Conservation (phyloP, 176 grass and related monocot genomes). For the Ensete ventricosum region DNA sequence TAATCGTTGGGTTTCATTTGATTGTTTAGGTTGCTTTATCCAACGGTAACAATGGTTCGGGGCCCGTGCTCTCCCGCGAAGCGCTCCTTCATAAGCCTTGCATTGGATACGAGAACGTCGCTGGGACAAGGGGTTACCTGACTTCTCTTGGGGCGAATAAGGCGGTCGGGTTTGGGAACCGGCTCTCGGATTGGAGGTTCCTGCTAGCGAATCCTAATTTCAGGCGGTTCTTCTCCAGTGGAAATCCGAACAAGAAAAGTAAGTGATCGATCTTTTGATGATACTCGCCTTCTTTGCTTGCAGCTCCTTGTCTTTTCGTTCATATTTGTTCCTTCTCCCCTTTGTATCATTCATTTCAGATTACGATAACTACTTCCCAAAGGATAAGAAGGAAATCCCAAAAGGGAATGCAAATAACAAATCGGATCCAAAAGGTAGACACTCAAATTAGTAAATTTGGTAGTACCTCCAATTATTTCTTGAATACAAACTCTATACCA, state of each 20-base stretch:
- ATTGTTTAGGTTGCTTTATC: constrained; percentile 38
- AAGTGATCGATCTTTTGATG: constrained; percentile 13
- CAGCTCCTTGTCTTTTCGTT: too few relatives aligned
- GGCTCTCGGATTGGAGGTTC: constrained; percentile 43
- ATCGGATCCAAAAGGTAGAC: constrained; percentile 54
- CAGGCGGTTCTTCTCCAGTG: constrained; percentile 41
- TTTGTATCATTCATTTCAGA: constrained; percentile 34
- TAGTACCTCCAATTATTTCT: neutral
- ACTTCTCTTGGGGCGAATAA: constrained; percentile 31
- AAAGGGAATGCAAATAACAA: constrained; percentile 54
- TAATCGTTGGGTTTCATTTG: neutral
- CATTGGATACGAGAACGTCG: constrained; percentile 19
- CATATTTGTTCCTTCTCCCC: neutral
- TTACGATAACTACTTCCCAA: constrained; percentile 79
- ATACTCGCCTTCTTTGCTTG: neutral
- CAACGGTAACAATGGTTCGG: constrained; percentile 16
- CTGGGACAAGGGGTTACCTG: constrained; percentile 40
- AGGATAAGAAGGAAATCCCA: constrained; percentile 60
- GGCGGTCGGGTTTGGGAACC: constrained; percentile 17
- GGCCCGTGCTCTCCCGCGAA: constrained; percentile 22
- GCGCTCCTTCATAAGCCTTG: constrained; percentile 14
- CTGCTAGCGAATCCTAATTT: constrained; percentile 47
- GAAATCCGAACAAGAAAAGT: constrained; percentile 51
- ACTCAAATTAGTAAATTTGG: neutral
- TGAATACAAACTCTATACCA: too few relatives aligned